Base-by-base conservation (phyloP, 805 yeast species). In the Metschnikowia sp. region DNA sequence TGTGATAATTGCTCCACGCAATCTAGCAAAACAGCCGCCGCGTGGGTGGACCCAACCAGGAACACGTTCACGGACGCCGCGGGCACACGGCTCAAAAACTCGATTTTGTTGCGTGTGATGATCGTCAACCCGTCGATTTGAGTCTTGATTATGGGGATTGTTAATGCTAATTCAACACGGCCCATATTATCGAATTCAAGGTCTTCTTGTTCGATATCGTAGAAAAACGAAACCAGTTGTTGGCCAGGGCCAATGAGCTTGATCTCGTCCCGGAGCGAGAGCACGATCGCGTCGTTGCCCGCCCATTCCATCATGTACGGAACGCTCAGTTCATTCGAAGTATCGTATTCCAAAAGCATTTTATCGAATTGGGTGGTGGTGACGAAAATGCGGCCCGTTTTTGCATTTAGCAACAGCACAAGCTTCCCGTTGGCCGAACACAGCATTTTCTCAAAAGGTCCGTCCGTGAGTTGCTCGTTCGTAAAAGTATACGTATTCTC, bases 11-110 rank as follows among this genome's bases (percentile, higher is more conserved):
- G 69, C 42, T 71, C 75, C n/a, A 71, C 60, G 8, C 96, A 86
- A 65, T 91, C 97, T 8, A 88, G 67, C 32, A 94, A 68, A 22
- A 92, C 84, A 2, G 96, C 88, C 31, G 94, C 77, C 1, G 97
- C 86, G 32, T 87, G 77, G 0, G 88, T 77, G 0, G 97, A 88
- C 0, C 98, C 99, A 40, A 91, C 80, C 58, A 79, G 80, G 64
- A 89, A 89, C 7, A 88, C 75, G 34, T 82, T 81, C 3, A 77
- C 74, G 0, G 86, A 79, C 0, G 70, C 63, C 2, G 69, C 68
- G 0, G 80, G 74, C 0, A 94, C 96, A 51, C 83, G 76, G 8
- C 83, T 69, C 9, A 90, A 61, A 45, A 86, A 79, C 51, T 84
- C 84, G 12, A 86, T 69, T 37, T 77, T 75, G 8, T 73, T 74